A percentile compares a stretch with the other conserved stretches of the same genome.
These are phyloP conservation scores for Oryza nivara DNA, from an alignment of 176 grass and related monocot genomes.

Conservation along the genomic window DNA sequence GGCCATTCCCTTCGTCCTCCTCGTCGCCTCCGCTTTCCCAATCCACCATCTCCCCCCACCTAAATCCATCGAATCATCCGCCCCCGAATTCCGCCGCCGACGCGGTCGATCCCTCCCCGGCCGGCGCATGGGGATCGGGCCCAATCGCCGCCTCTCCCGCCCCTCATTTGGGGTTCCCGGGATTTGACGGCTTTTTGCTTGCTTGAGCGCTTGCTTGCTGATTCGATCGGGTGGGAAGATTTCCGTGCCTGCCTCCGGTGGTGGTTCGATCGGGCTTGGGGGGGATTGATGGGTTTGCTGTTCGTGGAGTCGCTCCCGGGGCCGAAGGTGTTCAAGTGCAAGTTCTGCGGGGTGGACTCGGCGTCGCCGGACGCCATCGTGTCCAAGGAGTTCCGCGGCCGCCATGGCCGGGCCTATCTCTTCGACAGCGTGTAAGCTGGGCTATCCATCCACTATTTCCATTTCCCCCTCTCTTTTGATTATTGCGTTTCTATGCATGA, in stretches of 20 bases:
- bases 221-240: conserved; percentile 30
- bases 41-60: neutral
- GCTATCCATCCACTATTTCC: neutral
- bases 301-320: conserved; percentile 78
- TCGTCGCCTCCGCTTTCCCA: conserved; percentile 44
- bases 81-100: neutral
- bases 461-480: neutral
- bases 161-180: conserved; percentile 8
- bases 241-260: neutral
- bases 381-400: conserved; percentile 85
- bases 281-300: conserved; percentile 67
- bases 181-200: conserved; percentile 29
- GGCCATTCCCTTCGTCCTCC: neutral
- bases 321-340: conserved; percentile 82
- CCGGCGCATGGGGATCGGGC: conserved; percentile 19
- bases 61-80: conserved; percentile 30
- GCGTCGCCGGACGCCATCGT: conserved; percentile 75
- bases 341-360: conserved; percentile 77
- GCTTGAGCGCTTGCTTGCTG: conserved; percentile 32
- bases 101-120: conserved; percentile 10
- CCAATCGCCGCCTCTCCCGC: neutral
- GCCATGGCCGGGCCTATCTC: conserved; percentile 77
- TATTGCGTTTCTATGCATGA: neutral
- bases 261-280: conserved; percentile 26
- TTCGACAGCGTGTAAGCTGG: conserved; percentile 76